A percentile compares a stretch with the other conserved stretches of the same genome.
Evolutionary conservation across 805 yeast genomes (phyloP).

Genomic region (Wickerhamomyces queroliae): DNA sequence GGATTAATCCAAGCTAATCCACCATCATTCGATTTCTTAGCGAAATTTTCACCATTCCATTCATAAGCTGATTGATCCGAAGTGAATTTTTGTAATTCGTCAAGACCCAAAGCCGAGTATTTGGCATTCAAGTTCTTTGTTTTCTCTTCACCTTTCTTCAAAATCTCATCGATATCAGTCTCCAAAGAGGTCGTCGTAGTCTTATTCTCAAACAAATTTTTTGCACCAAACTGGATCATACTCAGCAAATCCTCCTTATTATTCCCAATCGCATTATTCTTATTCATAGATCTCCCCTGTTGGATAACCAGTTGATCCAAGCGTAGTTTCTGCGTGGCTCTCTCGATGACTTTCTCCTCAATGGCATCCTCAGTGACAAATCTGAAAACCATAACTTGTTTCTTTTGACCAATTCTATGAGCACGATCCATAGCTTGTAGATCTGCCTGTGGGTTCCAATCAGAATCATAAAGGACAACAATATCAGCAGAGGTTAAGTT

Average conservation of each 20-base stretch:
- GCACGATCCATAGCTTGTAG: slow-evolving; percentile 98
- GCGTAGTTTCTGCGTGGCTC: slow-evolving; percentile 92
- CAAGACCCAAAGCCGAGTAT: slow-evolving; percentile 81
- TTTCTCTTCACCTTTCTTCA: slow-evolving; percentile 74
- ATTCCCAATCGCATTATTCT: slow-evolving; percentile 46
- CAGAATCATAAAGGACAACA: slow-evolving; percentile 84
- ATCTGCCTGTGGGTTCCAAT: slow-evolving; percentile 98
- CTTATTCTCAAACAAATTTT: slow-evolving; percentile 65
- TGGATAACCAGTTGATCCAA: slow-evolving; percentile 94
- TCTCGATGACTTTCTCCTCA: slow-evolving; percentile 91
- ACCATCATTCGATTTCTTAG: slow-evolving; percentile 34
- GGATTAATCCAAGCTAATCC: slow-evolving; percentile 66
- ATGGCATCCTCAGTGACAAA: slow-evolving; percentile 94
- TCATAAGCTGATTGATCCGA: slow-evolving; percentile 88
- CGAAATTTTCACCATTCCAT: slow-evolving; percentile 85
- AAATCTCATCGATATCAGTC: slow-evolving; percentile 79
- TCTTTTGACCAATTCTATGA: slow-evolving; percentile 94
- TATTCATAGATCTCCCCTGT: slow-evolving; percentile 66
- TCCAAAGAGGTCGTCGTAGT: slow-evolving; percentile 25
- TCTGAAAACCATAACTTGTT: slow-evolving; percentile 88
- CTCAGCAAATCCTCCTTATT: slow-evolving; percentile 80
- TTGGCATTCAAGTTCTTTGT: slow-evolving; percentile 76
- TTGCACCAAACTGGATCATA: slow-evolving; percentile 98
- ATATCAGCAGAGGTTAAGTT: slow-evolving; percentile 89
- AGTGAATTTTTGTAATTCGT: slow-evolving; percentile 88